Base-by-base conservation (phyloP, 2,329 filamentous ascomycete genomes). In the Fusarium chuoi region DNA sequence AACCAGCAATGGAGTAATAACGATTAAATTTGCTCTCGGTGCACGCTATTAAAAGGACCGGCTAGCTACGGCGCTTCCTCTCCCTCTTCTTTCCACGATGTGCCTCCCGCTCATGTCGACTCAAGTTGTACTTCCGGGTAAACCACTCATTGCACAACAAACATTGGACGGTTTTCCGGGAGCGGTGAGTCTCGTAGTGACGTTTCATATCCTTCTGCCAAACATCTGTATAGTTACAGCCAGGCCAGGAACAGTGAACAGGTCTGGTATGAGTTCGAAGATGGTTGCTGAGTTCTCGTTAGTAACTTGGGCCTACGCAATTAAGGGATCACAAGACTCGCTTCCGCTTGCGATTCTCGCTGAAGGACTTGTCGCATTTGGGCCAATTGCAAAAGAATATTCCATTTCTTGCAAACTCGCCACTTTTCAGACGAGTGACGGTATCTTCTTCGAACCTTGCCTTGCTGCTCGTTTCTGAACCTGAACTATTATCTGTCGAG, bases 241-340 rank as follows among this genome's bases (percentile, higher is more conserved):
- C 48, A 10, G 49, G 28, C 54, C 55, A 65, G 13, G 62, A 59
- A 60, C 75, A 77, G n/a, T 46, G 30, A 33, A 77, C 73, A 45
- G 75, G 75, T 35, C 62, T 71, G 9, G 26, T 41, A 42, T 77
- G 75, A 22, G 44, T 65, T 24, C 75, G 65, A 58, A 77, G 67
- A 59, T 77, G 75, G n/a, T 73, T 77, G 6, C 75, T 77, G 13
- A 11, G 12, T 18, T 39, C 35, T 3, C 11, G 42, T 76, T 45
- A 76, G 48, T 13, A 3, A 36, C 15, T 20, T 5, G 20, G 8
- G 5, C 6, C 36, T 20, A 15, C 14, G 26, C n/a, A 33, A 12
- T 28, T 2, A 8, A 15, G 7, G 9, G n/a, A 7, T 20, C 15
- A 28, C 17, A 22, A 14, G 35, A 17, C 75, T 54, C 20, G 77